These are phyloP conservation scores for Serendipita vermifera DNA, from an alignment of 768 basidiomycete species.

Conservation along the genomic window DNA sequence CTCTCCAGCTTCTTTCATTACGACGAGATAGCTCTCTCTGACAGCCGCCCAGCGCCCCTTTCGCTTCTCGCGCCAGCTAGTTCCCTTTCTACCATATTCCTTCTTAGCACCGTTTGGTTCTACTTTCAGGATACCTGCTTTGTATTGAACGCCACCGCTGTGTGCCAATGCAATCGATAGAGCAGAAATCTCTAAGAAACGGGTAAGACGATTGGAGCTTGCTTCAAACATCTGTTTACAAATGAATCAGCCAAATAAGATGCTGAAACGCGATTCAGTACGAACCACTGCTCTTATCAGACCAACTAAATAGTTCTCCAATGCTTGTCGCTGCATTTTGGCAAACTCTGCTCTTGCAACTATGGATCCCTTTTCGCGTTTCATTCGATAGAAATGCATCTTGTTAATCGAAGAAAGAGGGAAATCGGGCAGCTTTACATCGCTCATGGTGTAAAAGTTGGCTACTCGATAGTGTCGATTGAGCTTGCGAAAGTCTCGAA, in stretches of 20 bases:
- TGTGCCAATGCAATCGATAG: slow-evolving; percentile 69
- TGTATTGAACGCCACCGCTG: slow-evolving; percentile 76
- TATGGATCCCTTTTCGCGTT: slow-evolving; percentile 1
- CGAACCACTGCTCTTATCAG: slow-evolving; percentile 82
- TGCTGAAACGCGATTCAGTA: slow-evolving; percentile 10
- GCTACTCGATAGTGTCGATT: slow-evolving; percentile 83
- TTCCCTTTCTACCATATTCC: slow-evolving; percentile 54
- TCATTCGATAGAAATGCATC: slow-evolving; percentile 5
- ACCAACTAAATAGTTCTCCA: slow-evolving; percentile 80
- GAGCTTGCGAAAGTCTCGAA: slow-evolving; percentile 81
- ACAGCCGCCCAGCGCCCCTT: slow-evolving; percentile 82
- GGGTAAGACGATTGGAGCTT: slow-evolving; percentile 73
- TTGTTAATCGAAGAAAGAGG: slow-evolving; percentile 41
- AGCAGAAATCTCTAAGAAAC: slow-evolving; percentile 86
- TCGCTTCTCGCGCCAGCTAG: slow-evolving; percentile 44
- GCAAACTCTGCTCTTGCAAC: slow-evolving; percentile 59
- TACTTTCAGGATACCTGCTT: slow-evolving; percentile 71
- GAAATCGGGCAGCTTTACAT: slow-evolving; percentile 80
- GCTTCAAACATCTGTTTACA: slow-evolving; percentile 84
- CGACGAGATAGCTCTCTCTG: slow-evolving; percentile 82
- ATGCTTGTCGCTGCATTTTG: slow-evolving; percentile 58
- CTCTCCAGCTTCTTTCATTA: slow-evolving; percentile 75
- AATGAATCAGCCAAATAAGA: background rate
- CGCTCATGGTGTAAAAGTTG: slow-evolving; percentile 60
- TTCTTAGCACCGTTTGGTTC: slow-evolving; percentile 39